Percentiles rank a stretch among this genome's conserved stretches.
Evolutionary conservation across 164 flowering plant genomes (phyloP).

Genomic region (Euptelea pleiosperma): DNA sequence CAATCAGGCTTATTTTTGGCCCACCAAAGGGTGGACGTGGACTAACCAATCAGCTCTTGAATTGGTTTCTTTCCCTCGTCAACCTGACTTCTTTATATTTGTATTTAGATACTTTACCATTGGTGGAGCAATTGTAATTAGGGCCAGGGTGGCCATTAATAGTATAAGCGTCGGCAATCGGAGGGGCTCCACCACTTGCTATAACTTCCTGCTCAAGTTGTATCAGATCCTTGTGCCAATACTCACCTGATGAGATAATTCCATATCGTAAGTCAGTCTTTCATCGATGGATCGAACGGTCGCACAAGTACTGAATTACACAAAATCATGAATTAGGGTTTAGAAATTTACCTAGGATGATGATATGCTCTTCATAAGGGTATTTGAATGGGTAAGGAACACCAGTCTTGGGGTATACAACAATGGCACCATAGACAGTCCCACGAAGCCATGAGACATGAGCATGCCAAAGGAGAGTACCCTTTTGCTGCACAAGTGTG

Average conservation of each 20-base stretch:
- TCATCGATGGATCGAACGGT: too few relatives aligned
- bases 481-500: slow-evolving; percentile 51
- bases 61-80: too few relatives aligned
- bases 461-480: slow-evolving; percentile 75
- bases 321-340: too few relatives aligned
- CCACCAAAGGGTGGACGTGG: too few relatives aligned
- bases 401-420: slow-evolving; percentile 50
- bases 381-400: slow-evolving; percentile 46
- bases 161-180: slow-evolving; percentile 49
- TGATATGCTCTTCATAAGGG: slow-evolving; percentile 46
- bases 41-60: too few relatives aligned
- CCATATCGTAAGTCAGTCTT: too few relatives aligned
- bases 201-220: slow-evolving; percentile 39
- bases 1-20: too few relatives aligned
- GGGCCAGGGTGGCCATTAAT: slow-evolving; percentile 80
- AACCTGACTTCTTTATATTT: too few relatives aligned
- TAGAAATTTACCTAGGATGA: slow-evolving; percentile 44
- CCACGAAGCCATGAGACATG: slow-evolving; percentile 69
- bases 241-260: slow-evolving; percentile 42
- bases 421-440: slow-evolving; percentile 63
- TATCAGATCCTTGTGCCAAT: slow-evolving; percentile 42
- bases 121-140: slow-evolving; percentile 52
- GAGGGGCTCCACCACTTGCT: slow-evolving; percentile 56
- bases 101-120: slow-evolving; percentile 34
- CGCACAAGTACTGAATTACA: too few relatives aligned